These are phyloP conservation scores for Salicornia ramosissima DNA, from an alignment of 148 eudicot genomes.

Conservation along the genomic window DNA sequence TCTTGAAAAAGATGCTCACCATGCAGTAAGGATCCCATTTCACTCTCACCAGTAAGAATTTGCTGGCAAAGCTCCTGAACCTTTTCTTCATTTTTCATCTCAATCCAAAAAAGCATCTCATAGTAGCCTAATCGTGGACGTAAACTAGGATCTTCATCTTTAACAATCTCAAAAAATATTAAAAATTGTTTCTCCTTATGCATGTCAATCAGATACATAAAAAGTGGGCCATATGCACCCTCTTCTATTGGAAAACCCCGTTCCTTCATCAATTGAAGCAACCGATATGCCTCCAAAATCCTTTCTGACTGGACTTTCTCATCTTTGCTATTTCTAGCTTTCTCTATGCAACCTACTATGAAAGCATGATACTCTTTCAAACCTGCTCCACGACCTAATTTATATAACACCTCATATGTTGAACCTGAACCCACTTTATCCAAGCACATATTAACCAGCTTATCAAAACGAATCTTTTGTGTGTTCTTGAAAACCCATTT, in stretches of 20 bases:
- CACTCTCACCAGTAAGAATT: conserved; percentile 35
- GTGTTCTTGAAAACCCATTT: conserved; percentile 64
- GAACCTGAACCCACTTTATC: conserved; percentile 54
- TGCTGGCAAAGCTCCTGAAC: conserved; percentile 48
- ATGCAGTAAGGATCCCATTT: conserved; percentile 33
- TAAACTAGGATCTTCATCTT: conserved; percentile 50
- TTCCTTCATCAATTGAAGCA: conserved; percentile 59
- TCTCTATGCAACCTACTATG: conserved; percentile 50
- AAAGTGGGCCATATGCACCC: conserved; percentile 71
- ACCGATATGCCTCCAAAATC: conserved; percentile 47
- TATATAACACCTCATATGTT: conserved; percentile 48
- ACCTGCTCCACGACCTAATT: conserved; percentile 69
- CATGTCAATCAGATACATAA: conserved; percentile 62
- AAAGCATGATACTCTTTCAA: conserved; percentile 63
- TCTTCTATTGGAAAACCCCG: conserved; percentile 66
- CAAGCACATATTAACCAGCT: conserved; percentile 49
- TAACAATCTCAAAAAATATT: conserved; percentile 48
- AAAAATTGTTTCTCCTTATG: conserved; percentile 61
- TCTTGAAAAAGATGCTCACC: conserved; percentile 40
- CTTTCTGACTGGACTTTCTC: conserved; percentile 46
- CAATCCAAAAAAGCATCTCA: conserved; percentile 80
- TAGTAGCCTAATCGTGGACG: conserved; percentile 71
- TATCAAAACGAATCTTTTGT: conserved; percentile 38
- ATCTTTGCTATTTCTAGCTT: conserved; percentile 52
- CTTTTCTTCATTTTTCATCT: conserved; percentile 59